Evolutionary conservation across 805 yeast species (phyloP), one percentile per base, ranked within the genome.

Genomic region (Metschnikowia drakensbergensis): DNA sequence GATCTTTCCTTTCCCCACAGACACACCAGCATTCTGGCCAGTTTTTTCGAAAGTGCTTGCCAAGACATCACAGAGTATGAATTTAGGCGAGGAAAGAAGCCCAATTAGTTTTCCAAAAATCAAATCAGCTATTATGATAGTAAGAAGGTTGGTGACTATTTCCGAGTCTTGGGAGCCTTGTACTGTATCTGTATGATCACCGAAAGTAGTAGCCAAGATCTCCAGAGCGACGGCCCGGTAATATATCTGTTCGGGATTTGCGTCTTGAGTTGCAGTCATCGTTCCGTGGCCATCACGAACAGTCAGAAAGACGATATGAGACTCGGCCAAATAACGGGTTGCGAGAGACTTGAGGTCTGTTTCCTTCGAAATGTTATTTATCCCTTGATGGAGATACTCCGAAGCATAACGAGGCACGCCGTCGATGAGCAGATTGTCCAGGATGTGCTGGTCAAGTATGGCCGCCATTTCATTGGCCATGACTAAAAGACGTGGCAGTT

Each of bases 391-490:
- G n/a, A 31, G 23, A 5, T 34, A 9, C 3, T 7, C 25, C 34
- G 7, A n/a, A n/a, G 48, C 53, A 22, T 46, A 52, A 4, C 28
- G 36, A 13, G 54, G 57, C n/a, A 40, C 32, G 11, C 51, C 50
- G 22, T 41, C 40, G 6, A 45, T 46, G 7, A 36, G 31, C 5
- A 4, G 32, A 11, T 39, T 47, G 5, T 50, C 51, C 9, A 41
- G 39, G 26, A 54, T 39, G 36, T 56, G 59, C 9, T 44, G 23
- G 6, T 51, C 47, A 8, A 53, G 33, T 25, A 56, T 40, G 2
- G 3, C 36, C 3, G 62, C 55, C 11, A 62, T 30, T 17, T 65
- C 66, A 50, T 69, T 67, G 17, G 57, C 27, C 35, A 65, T 31
- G 1, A 40, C 49, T 6, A 65, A 34, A 8, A 60, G 27, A 3